Base-by-base conservation (phyloP, 805 yeast genomes). In the Clavispora phyllophila region DNA sequence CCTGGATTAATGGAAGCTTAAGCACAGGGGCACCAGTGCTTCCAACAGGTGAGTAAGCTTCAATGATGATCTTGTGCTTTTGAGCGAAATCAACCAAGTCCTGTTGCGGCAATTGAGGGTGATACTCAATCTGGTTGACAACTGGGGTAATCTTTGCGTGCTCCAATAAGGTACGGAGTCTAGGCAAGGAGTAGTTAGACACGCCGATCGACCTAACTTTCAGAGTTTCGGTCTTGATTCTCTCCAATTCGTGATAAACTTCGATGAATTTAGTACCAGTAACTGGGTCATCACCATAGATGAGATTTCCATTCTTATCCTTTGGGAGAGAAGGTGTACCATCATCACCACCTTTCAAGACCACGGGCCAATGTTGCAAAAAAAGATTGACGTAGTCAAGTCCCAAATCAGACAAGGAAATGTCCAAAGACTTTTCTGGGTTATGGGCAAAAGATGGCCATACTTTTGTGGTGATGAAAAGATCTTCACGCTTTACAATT, bases 351-450 rank as follows among this genome's bases (percentile, higher is more conserved):
- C 68, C 62, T 18, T 60, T 55, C 37, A 71, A 61, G 26, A 67
- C 59, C n/a, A 70, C 48, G 3, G 79, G 80, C 41, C 79, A 70
- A 54, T 80, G 85, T 49, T 87, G 80, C 53, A 87, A 66, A 36
- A 82, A 62, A 45, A 87, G 63, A 57, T 87, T 95, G 47, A 87
- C 84, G 55, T 85, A 86, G n/a, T 70, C 76, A 37, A 86, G 60
- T 13, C 54, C 60, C 33, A 74, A 53, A n/a, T 61, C 63, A 8
- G 56, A 49, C 44, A 75, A 62, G 0, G 78, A 73, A 24, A 49
- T 40, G 23, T 72, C 63, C 39, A 74, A 52, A 1, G 78, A 72
- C 40, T 60, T 61, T 33, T 57, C 69, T 1, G 76, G 75, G 26
- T 56, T 56, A 38, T 66, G 62, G 58, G 69, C 64, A 41, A 59